Percentiles rank a stretch among this genome's conserved stretches.
Evolutionary conservation across 768 basidiomycete genomes (phyloP).

Genomic region (Suillus luteus): DNA sequence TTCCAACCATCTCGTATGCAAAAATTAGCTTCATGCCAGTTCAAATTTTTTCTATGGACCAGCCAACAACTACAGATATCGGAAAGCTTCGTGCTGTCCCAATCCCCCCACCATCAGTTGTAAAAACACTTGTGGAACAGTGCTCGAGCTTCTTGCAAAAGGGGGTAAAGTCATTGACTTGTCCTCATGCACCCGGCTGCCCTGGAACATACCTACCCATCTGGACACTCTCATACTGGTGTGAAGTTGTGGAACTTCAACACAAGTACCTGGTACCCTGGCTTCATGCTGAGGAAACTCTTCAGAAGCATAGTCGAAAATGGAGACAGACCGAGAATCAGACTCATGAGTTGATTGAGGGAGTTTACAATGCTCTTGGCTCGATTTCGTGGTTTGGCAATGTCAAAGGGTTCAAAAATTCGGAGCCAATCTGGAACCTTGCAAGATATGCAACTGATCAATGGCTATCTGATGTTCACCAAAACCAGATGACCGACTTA

Average conservation of each 20-base stretch:
- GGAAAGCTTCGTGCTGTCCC: not conserved
- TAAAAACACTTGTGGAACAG: not conserved
- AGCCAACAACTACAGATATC: not conserved
- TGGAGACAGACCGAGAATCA: not conserved
- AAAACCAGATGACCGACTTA: slow-evolving; percentile 8
- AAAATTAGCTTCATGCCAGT: not conserved
- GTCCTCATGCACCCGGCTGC: not conserved
- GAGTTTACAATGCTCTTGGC: not conserved
- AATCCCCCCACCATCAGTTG: not conserved
- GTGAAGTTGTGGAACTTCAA: not conserved
- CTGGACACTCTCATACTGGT: not conserved
- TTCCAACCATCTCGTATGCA: not conserved
- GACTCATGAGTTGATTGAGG: not conserved
- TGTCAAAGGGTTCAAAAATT: not conserved
- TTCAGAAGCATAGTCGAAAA: not conserved
- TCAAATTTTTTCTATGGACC: slow-evolving; percentile 2
- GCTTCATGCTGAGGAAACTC: not conserved
- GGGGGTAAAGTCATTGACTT: not conserved
- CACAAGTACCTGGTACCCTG: not conserved
- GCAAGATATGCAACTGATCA: slow-evolving; percentile 4
- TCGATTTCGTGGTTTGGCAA: not conserved
- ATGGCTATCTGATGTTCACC: slow-evolving; percentile 4
- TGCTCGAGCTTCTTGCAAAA: not conserved
- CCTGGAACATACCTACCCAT: not conserved
- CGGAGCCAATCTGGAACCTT: not conserved